Evolutionary conservation across 73 alveolate genomes (phyloP).

Genomic region (Tetrahymena borealis): DNA sequence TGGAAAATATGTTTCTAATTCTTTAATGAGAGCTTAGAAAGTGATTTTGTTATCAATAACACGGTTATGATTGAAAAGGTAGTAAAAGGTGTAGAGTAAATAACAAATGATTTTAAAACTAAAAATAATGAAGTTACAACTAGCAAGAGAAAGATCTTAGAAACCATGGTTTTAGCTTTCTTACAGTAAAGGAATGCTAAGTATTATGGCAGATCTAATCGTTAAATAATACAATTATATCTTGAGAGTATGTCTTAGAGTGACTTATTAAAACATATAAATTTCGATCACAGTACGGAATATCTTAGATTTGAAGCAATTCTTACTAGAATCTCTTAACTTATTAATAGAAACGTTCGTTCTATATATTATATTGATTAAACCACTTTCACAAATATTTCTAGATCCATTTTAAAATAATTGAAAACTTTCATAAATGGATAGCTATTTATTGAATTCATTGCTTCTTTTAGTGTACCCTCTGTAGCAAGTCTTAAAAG

Average conservation of each 20-base stretch:
- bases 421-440: neutral
- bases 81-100: neutral
- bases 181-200: neutral
- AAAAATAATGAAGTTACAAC: neutral
- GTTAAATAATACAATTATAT: neutral
- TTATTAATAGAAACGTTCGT: neutral
- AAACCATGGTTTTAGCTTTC: neutral
- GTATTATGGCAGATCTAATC: neutral
- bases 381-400: neutral
- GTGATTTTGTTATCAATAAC: neutral
- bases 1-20: neutral
- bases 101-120: neutral
- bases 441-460: neutral
- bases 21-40: neutral
- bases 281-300: neutral
- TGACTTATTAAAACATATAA: neutral
- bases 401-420: neutral
- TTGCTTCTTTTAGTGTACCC: neutral
- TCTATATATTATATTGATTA: neutral
- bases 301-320: neutral
- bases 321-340: neutral
- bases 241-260: neutral
- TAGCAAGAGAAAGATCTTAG: neutral
- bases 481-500: neutral
- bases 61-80: neutral